Evolutionary conservation across 1,284 basidiomycete genomes (phyloP), one percentile per base, ranked within the genome.

Genomic region (Coniferiporia sulphurascens): DNA sequence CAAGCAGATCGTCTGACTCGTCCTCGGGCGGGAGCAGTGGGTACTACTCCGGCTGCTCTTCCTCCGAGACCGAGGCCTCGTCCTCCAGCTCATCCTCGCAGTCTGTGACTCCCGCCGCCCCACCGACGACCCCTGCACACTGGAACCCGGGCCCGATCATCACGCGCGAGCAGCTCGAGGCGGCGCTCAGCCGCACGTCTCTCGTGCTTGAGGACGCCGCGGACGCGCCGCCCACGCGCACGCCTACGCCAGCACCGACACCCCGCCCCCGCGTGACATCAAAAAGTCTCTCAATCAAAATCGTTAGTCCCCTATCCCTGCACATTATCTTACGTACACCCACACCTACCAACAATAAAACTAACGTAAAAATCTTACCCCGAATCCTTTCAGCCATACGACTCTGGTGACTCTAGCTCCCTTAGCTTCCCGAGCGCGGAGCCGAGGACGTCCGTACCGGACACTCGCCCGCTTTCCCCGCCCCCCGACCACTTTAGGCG

Each of bases 401-500:
- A 56, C 17, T n/a, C 32, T 55, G 10, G 10, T 21, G 17, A n/a
- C 13, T 45, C 27, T 7, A 13, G 13, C 17, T 6, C 9, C 4
- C 35, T 41, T 41, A 2, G 12, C 9, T 41, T 36, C 22, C 49
- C 27, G 9, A 51, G 49, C 22, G 35, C 22, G 9, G 15, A n/a
- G 13, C 22, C 22, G 36, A 44, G 41, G 52, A 50, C 36, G 13
- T 36, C 45, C 22, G 36, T 44, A 7, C 34, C 36, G 10, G 19
- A 19, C 36, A 36, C 51, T 17, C 58, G 58, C 27, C 46, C 58
- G 35, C 58, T 59, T 15, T 55, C 52, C 45, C 58, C 58, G 10
- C 58, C 58, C 13, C 52, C 52, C 6, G 52, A 49, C 5, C 58
- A 59, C 45, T 54, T 59, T 48, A 52, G 58, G 7, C 36, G 57